Conservation (phyloP, 73 alveolate genomes). For the Diophrys sp. region DNA sequence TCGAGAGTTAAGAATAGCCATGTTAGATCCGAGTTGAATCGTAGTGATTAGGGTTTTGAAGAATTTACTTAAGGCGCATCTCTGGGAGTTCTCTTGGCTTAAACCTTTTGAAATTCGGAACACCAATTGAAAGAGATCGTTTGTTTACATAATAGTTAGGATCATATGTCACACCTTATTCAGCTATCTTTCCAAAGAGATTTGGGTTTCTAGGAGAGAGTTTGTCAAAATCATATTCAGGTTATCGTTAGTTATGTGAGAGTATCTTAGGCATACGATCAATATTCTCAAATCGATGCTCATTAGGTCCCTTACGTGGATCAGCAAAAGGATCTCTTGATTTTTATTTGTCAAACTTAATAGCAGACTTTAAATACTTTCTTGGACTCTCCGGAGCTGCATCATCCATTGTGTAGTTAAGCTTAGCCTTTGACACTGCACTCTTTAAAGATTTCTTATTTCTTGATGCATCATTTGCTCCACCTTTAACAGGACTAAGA, state of each 20-base stretch:
- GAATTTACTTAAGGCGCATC: neutral
- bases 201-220: neutral
- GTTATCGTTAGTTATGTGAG: neutral
- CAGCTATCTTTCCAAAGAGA: neutral
- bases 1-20: neutral
- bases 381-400: neutral
- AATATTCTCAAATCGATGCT: constrained; percentile 34
- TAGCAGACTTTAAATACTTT: neutral
- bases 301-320: constrained; percentile 33
- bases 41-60: neutral
- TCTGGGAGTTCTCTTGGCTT: neutral
- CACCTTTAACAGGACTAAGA: too few species aligned
- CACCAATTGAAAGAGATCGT: neutral
- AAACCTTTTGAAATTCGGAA: neutral
- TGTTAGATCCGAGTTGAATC: neutral
- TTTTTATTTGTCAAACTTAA: neutral
- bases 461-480: too few species aligned
- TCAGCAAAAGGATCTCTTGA: neutral
- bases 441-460: too few species aligned
- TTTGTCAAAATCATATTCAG: neutral
- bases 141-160: neutral
- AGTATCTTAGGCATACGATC: constrained; percentile 12
- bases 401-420: neutral
- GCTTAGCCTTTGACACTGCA: too few species aligned
- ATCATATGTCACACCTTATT: neutral